Evolutionary conservation across 208 protist species (phyloP).

Genomic region (Histomonas meleagridis): DNA sequence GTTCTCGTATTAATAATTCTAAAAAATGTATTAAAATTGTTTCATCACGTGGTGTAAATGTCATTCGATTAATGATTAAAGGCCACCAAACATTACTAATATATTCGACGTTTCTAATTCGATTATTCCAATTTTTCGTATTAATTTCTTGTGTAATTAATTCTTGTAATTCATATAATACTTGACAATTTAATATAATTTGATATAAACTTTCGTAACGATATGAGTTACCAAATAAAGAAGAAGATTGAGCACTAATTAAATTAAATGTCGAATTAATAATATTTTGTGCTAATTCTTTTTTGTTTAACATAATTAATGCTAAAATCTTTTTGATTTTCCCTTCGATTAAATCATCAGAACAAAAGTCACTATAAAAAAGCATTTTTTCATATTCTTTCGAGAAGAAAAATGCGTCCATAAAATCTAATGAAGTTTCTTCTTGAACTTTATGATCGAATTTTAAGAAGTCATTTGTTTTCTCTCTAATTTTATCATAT

Average conservation of each 20-base stretch:
- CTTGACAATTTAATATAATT: not conserved
- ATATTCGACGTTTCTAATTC: not conserved
- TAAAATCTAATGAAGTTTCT: not conserved
- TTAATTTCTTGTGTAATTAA: not conserved
- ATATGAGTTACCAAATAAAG: not conserved
- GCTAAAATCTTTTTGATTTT: not conserved
- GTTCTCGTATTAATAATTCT: not conserved
- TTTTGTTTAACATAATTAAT: not conserved
- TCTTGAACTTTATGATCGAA: not conserved
- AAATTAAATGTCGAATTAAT: not conserved
- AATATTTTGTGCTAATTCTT: not conserved
- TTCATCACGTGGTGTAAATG: not conserved
- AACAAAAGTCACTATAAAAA: not conserved
- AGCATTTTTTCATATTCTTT: not conserved
- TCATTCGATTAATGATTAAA: not conserved
- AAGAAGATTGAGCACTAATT: not conserved
- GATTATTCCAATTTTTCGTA: not conserved
- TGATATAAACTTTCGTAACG: slow-evolving; percentile 11
- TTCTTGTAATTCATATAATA: not conserved
- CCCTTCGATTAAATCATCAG: not conserved
- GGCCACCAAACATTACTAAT: not conserved
- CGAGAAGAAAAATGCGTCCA: not conserved
- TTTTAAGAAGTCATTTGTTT: not conserved
- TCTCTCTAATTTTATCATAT: not conserved
- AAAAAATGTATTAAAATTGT: not conserved